phyloP scores from a whole-genome alignment of 2,329 filamentous ascomycete genomes.

The Aureobasidium sp. region DNA sequence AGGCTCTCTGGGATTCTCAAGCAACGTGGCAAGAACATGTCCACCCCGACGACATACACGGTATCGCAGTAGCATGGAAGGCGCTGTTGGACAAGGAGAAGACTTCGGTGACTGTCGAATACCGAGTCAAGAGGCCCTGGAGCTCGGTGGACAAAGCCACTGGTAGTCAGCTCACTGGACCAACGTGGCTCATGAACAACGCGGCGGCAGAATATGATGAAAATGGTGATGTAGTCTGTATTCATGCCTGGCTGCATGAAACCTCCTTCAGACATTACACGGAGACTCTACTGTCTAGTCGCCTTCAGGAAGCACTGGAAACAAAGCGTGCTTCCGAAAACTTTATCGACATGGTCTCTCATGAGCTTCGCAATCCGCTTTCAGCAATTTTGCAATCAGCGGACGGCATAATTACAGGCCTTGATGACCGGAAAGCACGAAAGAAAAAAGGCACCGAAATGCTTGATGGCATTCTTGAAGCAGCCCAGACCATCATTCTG shows the following conservation, averaged over 20 bases:
- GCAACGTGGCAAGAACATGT: constrained; percentile 23
- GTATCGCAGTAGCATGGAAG: constrained; percentile 28
- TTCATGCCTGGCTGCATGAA: constrained; percentile 31
- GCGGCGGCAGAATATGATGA: constrained; percentile 28
- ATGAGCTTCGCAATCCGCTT: constrained; percentile 40
- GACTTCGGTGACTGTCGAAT: constrained; percentile 30
- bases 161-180: constrained; percentile 23
- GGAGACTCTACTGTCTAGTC: constrained; percentile 25
- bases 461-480: constrained; percentile 18
- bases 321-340: constrained; percentile 31
- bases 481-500: constrained; percentile 24
- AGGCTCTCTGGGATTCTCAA: constrained; percentile 19
- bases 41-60: constrained; percentile 28
- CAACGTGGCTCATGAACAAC: constrained; percentile 29
- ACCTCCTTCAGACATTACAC: constrained; percentile 30
- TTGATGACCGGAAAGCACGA: constrained; percentile 19
- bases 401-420: constrained; percentile 34
- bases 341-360: constrained; percentile 32
- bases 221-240: constrained; percentile 24
- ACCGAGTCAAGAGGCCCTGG: constrained; percentile 33
- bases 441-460: background rate
- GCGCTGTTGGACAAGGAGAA: constrained; percentile 26
- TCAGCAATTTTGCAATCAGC: constrained; percentile 40
- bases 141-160: constrained; percentile 24
- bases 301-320: constrained; percentile 32